Conservation (phyloP, 768 basidiomycete genomes). For the Suillus tomentosus region DNA sequence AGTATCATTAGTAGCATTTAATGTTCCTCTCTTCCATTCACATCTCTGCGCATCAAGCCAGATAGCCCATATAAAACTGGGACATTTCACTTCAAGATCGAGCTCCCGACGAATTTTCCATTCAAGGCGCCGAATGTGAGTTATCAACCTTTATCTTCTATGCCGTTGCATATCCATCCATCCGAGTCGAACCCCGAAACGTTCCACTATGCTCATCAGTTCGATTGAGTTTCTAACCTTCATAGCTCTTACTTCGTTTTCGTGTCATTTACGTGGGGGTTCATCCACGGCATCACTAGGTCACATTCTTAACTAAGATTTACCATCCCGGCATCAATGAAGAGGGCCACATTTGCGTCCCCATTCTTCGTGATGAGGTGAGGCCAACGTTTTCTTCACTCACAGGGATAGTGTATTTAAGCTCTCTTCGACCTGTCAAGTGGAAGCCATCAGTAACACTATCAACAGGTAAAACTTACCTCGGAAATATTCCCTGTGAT, state of each 20-base stretch:
- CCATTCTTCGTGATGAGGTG: slow-evolving; percentile 82
- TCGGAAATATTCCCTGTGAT: not conserved
- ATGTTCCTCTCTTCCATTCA: slow-evolving; percentile 2
- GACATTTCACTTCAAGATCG: slow-evolving; percentile 71
- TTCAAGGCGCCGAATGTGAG: slow-evolving; percentile 83
- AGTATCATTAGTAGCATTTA: slow-evolving; percentile 27
- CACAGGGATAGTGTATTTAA: not conserved
- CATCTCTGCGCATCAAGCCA: slow-evolving; percentile 41
- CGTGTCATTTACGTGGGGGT: slow-evolving; percentile 23
- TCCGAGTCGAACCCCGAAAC: slow-evolving; percentile 21
- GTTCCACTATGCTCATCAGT: slow-evolving; percentile 16
- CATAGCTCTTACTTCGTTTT: slow-evolving; percentile 5
- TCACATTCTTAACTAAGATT: slow-evolving; percentile 82
- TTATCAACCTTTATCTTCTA: slow-evolving; percentile 12
- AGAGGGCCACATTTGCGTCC: slow-evolving; percentile 83
- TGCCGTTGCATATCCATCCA: slow-evolving; percentile 8
- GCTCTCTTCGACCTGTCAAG: slow-evolving; percentile 37
- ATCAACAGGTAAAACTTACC: slow-evolving; percentile 52
- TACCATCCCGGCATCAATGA: slow-evolving; percentile 93
- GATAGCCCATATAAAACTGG: slow-evolving; percentile 85
- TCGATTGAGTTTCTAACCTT: slow-evolving; percentile 6
- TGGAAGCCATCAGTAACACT: slow-evolving; percentile 86
- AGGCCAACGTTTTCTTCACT: slow-evolving; percentile 26
- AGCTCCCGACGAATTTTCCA: slow-evolving; percentile 79
- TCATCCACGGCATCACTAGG: slow-evolving; percentile 42